Base-by-base conservation (phyloP, 148 eudicot species). In the Limonium bicolor region DNA sequence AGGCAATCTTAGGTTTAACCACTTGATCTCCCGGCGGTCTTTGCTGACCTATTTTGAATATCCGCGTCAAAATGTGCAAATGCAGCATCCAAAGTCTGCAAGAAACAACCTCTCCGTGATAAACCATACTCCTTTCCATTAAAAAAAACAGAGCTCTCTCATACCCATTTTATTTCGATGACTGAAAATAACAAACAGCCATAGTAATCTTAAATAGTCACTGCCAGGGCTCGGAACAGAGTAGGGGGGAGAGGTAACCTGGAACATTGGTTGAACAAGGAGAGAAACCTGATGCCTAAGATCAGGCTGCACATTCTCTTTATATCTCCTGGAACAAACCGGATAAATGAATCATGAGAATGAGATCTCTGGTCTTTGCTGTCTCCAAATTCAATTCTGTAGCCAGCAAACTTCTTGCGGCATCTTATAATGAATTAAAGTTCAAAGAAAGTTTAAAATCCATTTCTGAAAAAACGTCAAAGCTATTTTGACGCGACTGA, bases 21-120 rank as follows among this genome's bases (percentile, higher is more conserved):
- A 63, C 78, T 82, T 10, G 67, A 64, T 63, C 65, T 71, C 2
- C 66, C 58, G 15, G 66, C 76, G 32, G 68, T 64, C 69, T 67
- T 78, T 10, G 74, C 58, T 20, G 67, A 66, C 65, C 83, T 71
- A 65, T 67, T 79, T 50, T 79, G 82, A 40, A 59, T 45, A 51
- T 87, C 94, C 40, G 76, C 67, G 12, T 87, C 96, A 55, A 79
- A 77, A 62, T 87, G 86, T 12, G 94, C 80, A 53, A 87, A 79
- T 1, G 96, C 94, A 41, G 96, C 96, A 67, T 83, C 96, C 30
- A 87, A 48, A 29, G 94, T 82, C 94, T 87, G 84, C 65, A 72
- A 18, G 34, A 27, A 35, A 7, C n/a, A n/a, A n/a, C n/a, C n/a
- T n/a, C n/a, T n/a, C n/a, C n/a, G n/a, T n/a, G n/a, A n/a, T n/a